A percentile compares a stretch with the other conserved stretches of the same genome.
These are phyloP conservation scores for Trametes hirsuta DNA, from an alignment of 1,284 basidiomycete genomes.

Conservation along the genomic window DNA sequence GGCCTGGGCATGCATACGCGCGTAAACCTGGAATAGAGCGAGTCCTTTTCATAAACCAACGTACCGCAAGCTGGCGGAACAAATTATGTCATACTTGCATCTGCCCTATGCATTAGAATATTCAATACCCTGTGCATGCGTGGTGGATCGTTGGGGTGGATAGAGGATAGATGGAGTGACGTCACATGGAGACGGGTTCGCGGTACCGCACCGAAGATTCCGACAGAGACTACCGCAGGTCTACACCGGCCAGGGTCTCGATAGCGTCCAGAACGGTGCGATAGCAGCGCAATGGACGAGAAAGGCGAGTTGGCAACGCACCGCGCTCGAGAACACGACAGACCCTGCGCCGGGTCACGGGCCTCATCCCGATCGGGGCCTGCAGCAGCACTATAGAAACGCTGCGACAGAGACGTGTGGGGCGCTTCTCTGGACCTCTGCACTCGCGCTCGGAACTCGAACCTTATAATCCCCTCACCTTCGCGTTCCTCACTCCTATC, in stretches of 20 bases:
- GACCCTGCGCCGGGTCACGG: background rate
- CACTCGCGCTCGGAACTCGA: background rate
- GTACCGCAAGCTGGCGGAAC: too few species aligned
- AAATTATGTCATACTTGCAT: too few species aligned
- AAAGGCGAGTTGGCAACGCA: background rate
- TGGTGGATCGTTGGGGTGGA: too few species aligned
- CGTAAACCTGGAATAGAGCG: too few species aligned
- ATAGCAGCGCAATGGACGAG: background rate
- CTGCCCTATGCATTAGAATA: too few species aligned
- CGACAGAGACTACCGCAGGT: too few species aligned
- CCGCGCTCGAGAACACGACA: background rate
- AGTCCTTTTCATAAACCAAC: too few species aligned
- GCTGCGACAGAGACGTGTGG: background rate
- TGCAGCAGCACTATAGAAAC: slow-evolving; percentile 12
- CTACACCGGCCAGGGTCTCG: background rate
- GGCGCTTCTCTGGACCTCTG: background rate
- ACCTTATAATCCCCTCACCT: background rate
- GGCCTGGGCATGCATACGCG: too few species aligned
- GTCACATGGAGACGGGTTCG: too few species aligned
- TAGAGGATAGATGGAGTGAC: too few species aligned
- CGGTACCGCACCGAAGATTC: too few species aligned
- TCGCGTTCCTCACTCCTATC: background rate
- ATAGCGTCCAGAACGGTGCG: background rate
- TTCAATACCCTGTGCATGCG: too few species aligned
- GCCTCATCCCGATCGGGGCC: background rate